These are phyloP conservation scores for Spathaspora boniae DNA, from an alignment of 805 yeast species.

Conservation along the genomic window DNA sequence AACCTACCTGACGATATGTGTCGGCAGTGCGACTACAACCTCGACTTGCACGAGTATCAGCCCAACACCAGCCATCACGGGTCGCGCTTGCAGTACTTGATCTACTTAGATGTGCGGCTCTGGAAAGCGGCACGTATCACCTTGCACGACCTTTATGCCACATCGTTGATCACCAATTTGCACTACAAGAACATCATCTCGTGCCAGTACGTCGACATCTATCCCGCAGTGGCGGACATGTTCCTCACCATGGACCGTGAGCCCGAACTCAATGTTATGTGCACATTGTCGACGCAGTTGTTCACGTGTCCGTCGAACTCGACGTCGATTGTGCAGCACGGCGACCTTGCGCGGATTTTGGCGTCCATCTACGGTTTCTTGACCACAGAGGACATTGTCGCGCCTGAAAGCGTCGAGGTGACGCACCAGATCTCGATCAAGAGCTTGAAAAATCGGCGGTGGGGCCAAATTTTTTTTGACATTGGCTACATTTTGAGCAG, in stretches of 20 bases:
- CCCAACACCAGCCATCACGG: conserved; percentile 33
- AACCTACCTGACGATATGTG: conserved; percentile 40
- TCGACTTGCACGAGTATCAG: conserved; percentile 23
- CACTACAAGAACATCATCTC: conserved; percentile 57
- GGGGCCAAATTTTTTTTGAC: conserved; percentile 79
- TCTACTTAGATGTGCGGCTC: conserved; percentile 66
- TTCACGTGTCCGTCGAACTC: conserved; percentile 88
- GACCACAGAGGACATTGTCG: conserved; percentile 47
- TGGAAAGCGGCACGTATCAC: conserved; percentile 60
- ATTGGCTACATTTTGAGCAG: conserved; percentile 73
- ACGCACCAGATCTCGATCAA: conserved; percentile 37
- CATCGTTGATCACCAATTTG: conserved; percentile 59
- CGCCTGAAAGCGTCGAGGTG: conserved; percentile 41
- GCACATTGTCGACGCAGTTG: conserved; percentile 75
- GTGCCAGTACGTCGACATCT: conserved; percentile 79
- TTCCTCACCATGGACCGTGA: conserved; percentile 77
- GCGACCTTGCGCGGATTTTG: conserved; percentile 59
- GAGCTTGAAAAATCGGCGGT: conserved; percentile 62
- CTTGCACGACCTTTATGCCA: conserved; percentile 62
- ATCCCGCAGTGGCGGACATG: conserved; percentile 70
- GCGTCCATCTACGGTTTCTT: conserved; percentile 63
- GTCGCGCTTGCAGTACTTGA: conserved; percentile 56
- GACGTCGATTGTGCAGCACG: conserved; percentile 55
- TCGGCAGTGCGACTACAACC: conserved; percentile 46
- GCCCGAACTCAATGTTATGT: conserved; percentile 76